Percentiles rank a stretch among this genome's conserved stretches.
Conservation (phyloP, 306 rosid genomes). For the Vigna trinervia region DNA sequence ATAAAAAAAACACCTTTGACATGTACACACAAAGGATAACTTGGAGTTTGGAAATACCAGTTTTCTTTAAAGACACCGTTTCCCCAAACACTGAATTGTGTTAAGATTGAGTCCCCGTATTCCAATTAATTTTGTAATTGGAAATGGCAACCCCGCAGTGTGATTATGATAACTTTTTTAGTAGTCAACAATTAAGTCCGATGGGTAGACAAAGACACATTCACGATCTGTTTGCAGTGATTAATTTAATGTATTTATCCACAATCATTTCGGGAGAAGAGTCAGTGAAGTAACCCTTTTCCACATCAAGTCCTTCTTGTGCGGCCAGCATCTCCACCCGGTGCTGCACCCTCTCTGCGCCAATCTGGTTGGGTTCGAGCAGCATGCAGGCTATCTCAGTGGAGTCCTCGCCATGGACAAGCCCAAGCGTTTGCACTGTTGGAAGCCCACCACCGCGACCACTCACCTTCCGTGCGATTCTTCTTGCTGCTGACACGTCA, state of each 20-base stretch:
- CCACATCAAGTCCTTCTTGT: slow-evolving; percentile 79
- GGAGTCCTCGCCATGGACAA: slow-evolving; percentile 68
- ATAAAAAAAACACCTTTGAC: too few relatives aligned
- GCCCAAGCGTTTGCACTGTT: slow-evolving; percentile 66
- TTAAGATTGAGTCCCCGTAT: too few relatives aligned
- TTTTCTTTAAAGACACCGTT: too few relatives aligned
- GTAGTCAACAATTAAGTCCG: background rate
- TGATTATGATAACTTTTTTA: too few relatives aligned
- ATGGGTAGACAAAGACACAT: background rate
- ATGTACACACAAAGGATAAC: too few relatives aligned
- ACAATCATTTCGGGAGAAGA: slow-evolving; percentile 70
- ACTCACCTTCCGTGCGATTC: slow-evolving; percentile 79
- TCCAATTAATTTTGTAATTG: too few relatives aligned
- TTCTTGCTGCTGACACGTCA: slow-evolving; percentile 54
- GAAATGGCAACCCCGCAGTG: too few relatives aligned
- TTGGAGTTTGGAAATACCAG: too few relatives aligned
- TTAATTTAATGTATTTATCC: slow-evolving; percentile 59
- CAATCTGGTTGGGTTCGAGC: slow-evolving; percentile 76
- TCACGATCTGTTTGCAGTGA: slow-evolving; percentile 47
- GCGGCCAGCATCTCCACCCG: slow-evolving; percentile 74
- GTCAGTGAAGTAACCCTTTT: slow-evolving; percentile 84
- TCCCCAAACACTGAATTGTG: too few relatives aligned
- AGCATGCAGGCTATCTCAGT: slow-evolving; percentile 84
- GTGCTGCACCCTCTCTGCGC: slow-evolving; percentile 78
- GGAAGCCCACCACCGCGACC: slow-evolving; percentile 94